Evolutionary conservation across 352 stramenopile species (phyloP), one percentile per base, ranked within the genome.

Genomic region (Pythium oligandrum): DNA sequence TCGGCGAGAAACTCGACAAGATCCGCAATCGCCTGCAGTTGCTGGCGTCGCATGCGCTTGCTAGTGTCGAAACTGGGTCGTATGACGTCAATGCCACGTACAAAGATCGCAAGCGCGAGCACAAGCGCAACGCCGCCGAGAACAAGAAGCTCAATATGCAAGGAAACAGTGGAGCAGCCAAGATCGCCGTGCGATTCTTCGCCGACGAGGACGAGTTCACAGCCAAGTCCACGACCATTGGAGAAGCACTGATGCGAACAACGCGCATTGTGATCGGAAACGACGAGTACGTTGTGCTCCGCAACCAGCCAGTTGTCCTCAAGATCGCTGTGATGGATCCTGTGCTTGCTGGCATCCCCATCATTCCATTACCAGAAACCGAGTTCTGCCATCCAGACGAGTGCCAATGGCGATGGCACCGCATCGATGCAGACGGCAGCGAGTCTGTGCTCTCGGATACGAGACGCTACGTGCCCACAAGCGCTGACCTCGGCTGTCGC

Each of bases 371-470:
- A 6, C 57, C 68, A 0, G 54, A 82, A 35, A 78, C 78, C 6
- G 66, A 90, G 39, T 93, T 89, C 60, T 90, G 78, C 48, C 52
- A 50, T 11, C 62, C 68, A 0, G 71, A 86, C 17, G 73, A 88
- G 10, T 93, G 82, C 45, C 51, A 31, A 2, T 93, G 82, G 82
- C 52, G 50, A 7, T 93, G 82, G 82, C 71, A 71, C 63, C 75
- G 69, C 12, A 43, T 87, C 3, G 44, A 51, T 52, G 17, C 9
- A 11, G 42, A 47, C 8, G 55, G 67, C 1, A 45, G 40, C 6
- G 55, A 61, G 30, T 35, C 32, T 2, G 32, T 40, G 9, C 49
- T 73, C 1, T 64, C 68, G 12, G 42, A 47, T 31, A 57, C 46
- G 0, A 56, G 64, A 39, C 56, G 77, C 12, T 87, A 83, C 8